Conservation (phyloP, 1,139 yeast genomes). For the Sugiyamaella grinbergsii region DNA sequence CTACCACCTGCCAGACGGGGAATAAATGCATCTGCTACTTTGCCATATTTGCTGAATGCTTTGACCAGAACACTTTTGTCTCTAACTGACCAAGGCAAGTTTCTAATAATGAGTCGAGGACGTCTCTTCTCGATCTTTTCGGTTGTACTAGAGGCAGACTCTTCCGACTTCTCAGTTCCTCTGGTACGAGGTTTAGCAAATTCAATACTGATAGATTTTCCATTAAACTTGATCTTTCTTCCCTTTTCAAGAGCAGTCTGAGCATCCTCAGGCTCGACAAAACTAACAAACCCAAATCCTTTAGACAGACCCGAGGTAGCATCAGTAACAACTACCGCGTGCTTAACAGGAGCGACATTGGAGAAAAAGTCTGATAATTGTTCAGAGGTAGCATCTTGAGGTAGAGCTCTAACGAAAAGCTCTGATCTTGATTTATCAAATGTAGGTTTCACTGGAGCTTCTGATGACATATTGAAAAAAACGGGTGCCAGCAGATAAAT, state of each 20-base stretch:
- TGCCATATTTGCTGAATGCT: constrained; percentile 75
- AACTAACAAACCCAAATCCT: constrained; percentile 96
- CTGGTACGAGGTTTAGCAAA: constrained; percentile 92
- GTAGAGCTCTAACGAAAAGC: constrained; percentile 81
- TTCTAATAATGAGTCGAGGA: constrained; percentile 84
- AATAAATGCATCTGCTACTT: constrained; percentile 84
- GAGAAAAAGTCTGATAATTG: constrained; percentile 82
- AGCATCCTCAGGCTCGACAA: constrained; percentile 84
- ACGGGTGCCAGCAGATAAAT: not conserved
- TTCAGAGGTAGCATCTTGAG: constrained; percentile 77
- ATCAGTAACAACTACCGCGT: constrained; percentile 89
- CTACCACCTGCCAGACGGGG: constrained; percentile 87
- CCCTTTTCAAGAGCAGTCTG: constrained; percentile 69
- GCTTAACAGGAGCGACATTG: constrained; percentile 91
- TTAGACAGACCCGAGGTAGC: constrained; percentile 64
- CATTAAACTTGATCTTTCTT: constrained; percentile 66
- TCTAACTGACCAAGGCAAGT: constrained; percentile 94
- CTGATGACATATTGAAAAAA: not conserved
- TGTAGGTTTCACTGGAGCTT: not conserved
- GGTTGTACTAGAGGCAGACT: constrained; percentile 25
- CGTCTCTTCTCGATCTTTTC: constrained; percentile 57
- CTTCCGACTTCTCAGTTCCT: constrained; percentile 40
- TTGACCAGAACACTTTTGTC: constrained; percentile 71
- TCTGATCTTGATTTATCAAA: constrained; percentile 31
- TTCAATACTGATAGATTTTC: constrained; percentile 72